Percentiles rank a stretch among this genome's conserved stretches.
phyloP scores from a whole-genome alignment of 23 red algal genomes.

The Gracilaria caudata region DNA sequence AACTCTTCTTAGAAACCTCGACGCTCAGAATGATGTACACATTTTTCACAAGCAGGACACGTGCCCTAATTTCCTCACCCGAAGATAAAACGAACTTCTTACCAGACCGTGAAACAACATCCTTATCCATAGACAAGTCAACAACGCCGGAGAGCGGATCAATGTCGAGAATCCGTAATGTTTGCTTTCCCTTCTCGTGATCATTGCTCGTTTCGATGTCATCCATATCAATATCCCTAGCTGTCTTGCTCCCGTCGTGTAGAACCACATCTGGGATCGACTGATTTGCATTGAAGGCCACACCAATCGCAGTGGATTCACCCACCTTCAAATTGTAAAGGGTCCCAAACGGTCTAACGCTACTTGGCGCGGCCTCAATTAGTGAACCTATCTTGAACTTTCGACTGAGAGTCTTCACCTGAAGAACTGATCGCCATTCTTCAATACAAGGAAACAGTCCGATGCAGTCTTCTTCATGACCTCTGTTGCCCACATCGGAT shows the following conservation, averaged over 20 bases:
- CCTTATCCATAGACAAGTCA: constrained; percentile 54
- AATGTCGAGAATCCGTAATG: constrained; percentile 54
- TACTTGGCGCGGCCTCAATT: constrained; percentile 27
- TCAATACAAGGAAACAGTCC: constrained; percentile 32
- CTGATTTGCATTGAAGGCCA: constrained; percentile 8
- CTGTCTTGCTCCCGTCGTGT: not conserved
- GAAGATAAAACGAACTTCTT: constrained; percentile 17
- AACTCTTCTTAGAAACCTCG: constrained; percentile 32
- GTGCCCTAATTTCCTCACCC: constrained; percentile 18
- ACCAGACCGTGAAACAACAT: constrained; percentile 20
- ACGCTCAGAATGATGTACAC: constrained; percentile 68
- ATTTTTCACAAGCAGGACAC: constrained; percentile 61
- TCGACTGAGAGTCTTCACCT: not conserved
- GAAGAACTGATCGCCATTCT: constrained; percentile 26
- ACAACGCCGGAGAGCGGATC: constrained; percentile 72
- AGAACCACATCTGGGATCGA: constrained; percentile 10
- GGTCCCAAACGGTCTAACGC: constrained; percentile 34
- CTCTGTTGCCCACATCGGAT: constrained; percentile 36
- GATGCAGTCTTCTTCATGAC: constrained; percentile 15
- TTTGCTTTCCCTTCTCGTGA: not conserved
- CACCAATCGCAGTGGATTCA: constrained; percentile 29
- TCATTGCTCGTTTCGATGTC: constrained; percentile 2
- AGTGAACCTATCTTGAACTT: constrained; percentile 38
- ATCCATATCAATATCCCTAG: not conserved
- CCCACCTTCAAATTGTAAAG: constrained; percentile 34